These are phyloP conservation scores for Ceratobasidium sp. DNA, from an alignment of 1,284 basidiomycete species.

Conservation along the genomic window DNA sequence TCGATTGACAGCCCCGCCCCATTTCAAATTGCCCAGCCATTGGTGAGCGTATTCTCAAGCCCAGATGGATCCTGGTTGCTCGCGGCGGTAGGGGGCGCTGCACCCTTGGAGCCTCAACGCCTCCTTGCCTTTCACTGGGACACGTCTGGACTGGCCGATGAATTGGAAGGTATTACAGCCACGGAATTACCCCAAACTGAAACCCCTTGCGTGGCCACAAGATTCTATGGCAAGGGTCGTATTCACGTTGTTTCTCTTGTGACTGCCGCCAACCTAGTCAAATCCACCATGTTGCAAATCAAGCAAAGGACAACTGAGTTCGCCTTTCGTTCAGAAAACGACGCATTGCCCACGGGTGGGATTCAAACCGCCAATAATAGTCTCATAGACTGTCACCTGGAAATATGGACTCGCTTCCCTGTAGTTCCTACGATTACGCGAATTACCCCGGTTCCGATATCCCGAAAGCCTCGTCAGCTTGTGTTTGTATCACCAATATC, in stretches of 20 bases:
- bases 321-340: conserved; percentile 51
- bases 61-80: conserved; percentile 63
- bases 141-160: conserved; percentile 62
- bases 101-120: not conserved
- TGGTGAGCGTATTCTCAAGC: conserved; percentile 52
- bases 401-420: conserved; percentile 68
- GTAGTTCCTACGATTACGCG: conserved; percentile 58
- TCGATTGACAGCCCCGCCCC: no score
- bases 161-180: conserved; percentile 47
- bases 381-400: conserved; percentile 61
- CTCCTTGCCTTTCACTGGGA: conserved; percentile 60
- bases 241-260: conserved; percentile 57
- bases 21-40: no score
- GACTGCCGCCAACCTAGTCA: conserved; percentile 47
- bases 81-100: conserved; percentile 36
- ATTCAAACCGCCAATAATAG: conserved; percentile 54
- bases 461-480: conserved; percentile 48
- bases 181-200: conserved; percentile 45
- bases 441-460: conserved; percentile 51
- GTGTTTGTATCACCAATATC: conserved; percentile 57
- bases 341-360: no score
- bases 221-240: conserved; percentile 54
- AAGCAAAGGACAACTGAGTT: conserved; percentile 62
- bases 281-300: conserved; percentile 58
- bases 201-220: conserved; percentile 53